Evolutionary conservation across 148 eudicot genomes (phyloP), one percentile per base, ranked within the genome.

Genomic region (Fagopyrum esculentum): DNA sequence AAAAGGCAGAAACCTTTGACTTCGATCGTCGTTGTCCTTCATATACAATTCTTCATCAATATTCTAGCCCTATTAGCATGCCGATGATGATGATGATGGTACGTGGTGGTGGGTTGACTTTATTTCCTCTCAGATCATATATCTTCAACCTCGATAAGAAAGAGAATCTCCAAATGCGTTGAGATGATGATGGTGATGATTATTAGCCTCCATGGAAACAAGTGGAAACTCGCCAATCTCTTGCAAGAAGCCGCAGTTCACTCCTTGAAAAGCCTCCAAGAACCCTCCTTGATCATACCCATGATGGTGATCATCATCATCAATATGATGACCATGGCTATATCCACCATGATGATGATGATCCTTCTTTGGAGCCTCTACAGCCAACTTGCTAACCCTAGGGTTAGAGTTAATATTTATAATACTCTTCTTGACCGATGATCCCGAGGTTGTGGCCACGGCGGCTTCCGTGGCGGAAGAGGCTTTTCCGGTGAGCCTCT

Each of bases 401-500:
- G 71, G 71, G 47, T 66, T 66, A 4, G 46, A 35, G 71, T 66
- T 66, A 35, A 43, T n/a, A n/a, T 66, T 40, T 7, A 5, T 40
- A 7, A 5, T 40, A 43, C 5, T 66, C 71, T 66, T 66, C 71
- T 43, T 43, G n/a, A 9, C 17, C 46, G 9, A 40, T 6, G 71
- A 40, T 35, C 17, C 17, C 47, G 71, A 66, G 71, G 71, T 6
- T 46, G 16, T 43, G 9, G 9, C 43, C 0, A 17, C 15, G 44
- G 45, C 45, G 6, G 51, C 9, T 9, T 9, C 51, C 3, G 75
- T 72, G 11, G 15, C 9, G 46, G 56, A 16, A 15, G 77, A 40
- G 2, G 94, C 85, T 54, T 89, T 92, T 7, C 97, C 97, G 44
- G 97, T 92, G 73, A 92, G 89, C 45, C 89, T 77, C 44, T 92